Evolutionary conservation across 495 filamentous ascomycete species (phyloP).

Genomic region (Bryoglossum gracile): DNA sequence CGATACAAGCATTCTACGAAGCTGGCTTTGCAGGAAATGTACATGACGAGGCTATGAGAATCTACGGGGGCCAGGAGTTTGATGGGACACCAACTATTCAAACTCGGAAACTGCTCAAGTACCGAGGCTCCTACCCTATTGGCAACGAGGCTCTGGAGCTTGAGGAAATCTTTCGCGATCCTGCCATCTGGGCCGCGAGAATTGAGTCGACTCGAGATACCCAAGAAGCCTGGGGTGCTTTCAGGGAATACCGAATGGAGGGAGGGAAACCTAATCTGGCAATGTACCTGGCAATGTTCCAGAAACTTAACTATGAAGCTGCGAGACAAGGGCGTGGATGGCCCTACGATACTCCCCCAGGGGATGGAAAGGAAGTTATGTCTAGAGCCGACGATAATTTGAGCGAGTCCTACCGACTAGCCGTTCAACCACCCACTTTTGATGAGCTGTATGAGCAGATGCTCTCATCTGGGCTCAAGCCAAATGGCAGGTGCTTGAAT

Average conservation of each 20-base stretch:
- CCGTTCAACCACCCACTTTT: slow-evolving; percentile 19
- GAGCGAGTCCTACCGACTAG: slow-evolving; percentile 13
- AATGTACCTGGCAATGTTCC: slow-evolving; percentile 25
- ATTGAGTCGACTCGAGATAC: slow-evolving; percentile 23
- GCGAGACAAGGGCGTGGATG: slow-evolving; percentile 1
- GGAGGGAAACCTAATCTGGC: slow-evolving; percentile 5
- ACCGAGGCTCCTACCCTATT: background rate
- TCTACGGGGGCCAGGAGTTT: slow-evolving; percentile 21
- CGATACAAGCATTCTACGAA: slow-evolving; percentile 8
- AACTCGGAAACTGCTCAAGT: slow-evolving; percentile 14
- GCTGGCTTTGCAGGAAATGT: slow-evolving; percentile 13
- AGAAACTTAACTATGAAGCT: slow-evolving; percentile 20
- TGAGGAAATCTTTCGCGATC: background rate
- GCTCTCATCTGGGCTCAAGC: slow-evolving; percentile 13
- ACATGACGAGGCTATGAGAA: slow-evolving; percentile 12
- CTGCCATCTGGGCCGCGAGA: slow-evolving; percentile 21
- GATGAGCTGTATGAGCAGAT: slow-evolving; percentile 22
- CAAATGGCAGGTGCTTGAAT: slow-evolving; percentile 13
- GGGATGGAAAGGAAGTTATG: slow-evolving; percentile 23
- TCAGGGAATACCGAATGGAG: slow-evolving; percentile 5
- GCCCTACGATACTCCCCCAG: slow-evolving; percentile 1
- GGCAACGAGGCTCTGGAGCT: background rate
- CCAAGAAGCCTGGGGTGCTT: slow-evolving; percentile 25
- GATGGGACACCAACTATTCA: slow-evolving; percentile 27
- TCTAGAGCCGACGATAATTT: slow-evolving; percentile 16